A percentile compares a stretch with the other conserved stretches of the same genome.
Evolutionary conservation across 2,329 filamentous ascomycete genomes (phyloP).

Genomic region (Aspergillus hortae): DNA sequence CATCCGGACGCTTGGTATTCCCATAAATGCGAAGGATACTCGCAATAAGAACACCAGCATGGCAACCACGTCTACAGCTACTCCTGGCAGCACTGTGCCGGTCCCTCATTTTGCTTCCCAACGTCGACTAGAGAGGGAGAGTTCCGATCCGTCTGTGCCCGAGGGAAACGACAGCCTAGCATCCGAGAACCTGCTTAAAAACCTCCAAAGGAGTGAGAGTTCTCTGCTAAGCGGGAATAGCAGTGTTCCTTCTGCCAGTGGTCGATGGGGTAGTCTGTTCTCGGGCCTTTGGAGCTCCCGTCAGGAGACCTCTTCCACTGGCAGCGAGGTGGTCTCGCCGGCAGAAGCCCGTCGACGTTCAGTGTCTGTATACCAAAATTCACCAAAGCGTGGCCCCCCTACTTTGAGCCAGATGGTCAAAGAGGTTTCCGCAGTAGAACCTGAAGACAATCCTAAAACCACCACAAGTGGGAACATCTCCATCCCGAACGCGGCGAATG

Average conservation of each 20-base stretch:
- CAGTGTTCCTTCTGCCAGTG: conserved; percentile 44
- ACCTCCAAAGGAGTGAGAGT: conserved; percentile 51
- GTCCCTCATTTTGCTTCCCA: conserved; percentile 52
- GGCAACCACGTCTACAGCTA: conserved; percentile 52
- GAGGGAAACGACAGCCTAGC: conserved; percentile 44
- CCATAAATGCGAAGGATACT: conserved; percentile 45
- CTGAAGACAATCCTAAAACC: conserved; percentile 18
- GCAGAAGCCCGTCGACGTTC: conserved; percentile 27
- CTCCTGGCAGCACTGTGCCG: conserved; percentile 48
- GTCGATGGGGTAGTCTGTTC: conserved; percentile 55
- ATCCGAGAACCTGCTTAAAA: conserved; percentile 54
- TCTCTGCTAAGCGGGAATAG: conserved; percentile 44
- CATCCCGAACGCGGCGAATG: conserved; percentile 26
- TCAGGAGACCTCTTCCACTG: conserved; percentile 46
- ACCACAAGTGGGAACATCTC: conserved; percentile 33
- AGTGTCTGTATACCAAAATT: conserved; percentile 23
- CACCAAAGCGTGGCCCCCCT: conserved; percentile 22
- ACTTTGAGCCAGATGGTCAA: conserved; percentile 34
- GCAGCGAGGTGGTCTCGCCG: conserved; percentile 20
- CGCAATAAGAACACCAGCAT: conserved; percentile 46
- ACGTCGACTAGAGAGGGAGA: conserved; percentile 25
- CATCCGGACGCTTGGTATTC: conserved; percentile 39
- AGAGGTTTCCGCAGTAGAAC: conserved; percentile 22
- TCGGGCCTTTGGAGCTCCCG: conserved; percentile 54
- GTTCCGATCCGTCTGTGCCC: conserved; percentile 18